A percentile compares a stretch with the other conserved stretches of the same genome.
phyloP scores from a whole-genome alignment of 1,284 basidiomycete species.

The Exobasidium cylindrosporum region DNA sequence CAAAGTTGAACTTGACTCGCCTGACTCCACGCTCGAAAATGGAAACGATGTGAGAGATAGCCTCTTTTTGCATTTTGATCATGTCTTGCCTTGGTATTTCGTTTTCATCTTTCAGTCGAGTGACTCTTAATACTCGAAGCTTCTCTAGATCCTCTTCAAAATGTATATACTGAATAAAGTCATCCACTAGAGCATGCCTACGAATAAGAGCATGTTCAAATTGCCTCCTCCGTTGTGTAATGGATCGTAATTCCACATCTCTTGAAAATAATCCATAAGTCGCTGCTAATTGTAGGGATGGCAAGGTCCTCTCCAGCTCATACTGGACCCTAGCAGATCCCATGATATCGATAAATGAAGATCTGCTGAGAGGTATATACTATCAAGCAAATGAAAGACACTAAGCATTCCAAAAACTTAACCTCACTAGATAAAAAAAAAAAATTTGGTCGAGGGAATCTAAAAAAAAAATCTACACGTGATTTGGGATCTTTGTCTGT shows the following conservation, averaged over 20 bases:
- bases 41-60: constrained; percentile 71
- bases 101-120: background rate
- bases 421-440: too few relatives aligned
- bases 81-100: constrained; percentile 3
- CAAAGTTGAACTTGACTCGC: constrained; percentile 83
- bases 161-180: constrained; percentile 84
- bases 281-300: constrained; percentile 89
- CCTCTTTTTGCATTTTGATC: constrained; percentile 22
- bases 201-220: constrained; percentile 82
- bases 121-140: background rate
- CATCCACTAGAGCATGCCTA: constrained; percentile 75
- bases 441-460: too few relatives aligned
- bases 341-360: constrained; percentile 34
- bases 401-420: too few relatives aligned
- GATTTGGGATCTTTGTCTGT: too few relatives aligned
- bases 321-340: constrained; percentile 71
- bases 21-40: constrained; percentile 85
- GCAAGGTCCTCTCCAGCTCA: constrained; percentile 92
- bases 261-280: constrained; percentile 81
- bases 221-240: constrained; percentile 77
- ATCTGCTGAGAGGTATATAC: too few relatives aligned
- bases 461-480: too few relatives aligned
- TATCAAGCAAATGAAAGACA: too few relatives aligned
- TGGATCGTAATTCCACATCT: constrained; percentile 65
- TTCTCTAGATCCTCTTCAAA: constrained; percentile 64